These are phyloP conservation scores for Xenosphaeropsis pyriputrescens DNA, from an alignment of 2,329 filamentous ascomycete genomes.

Conservation along the genomic window DNA sequence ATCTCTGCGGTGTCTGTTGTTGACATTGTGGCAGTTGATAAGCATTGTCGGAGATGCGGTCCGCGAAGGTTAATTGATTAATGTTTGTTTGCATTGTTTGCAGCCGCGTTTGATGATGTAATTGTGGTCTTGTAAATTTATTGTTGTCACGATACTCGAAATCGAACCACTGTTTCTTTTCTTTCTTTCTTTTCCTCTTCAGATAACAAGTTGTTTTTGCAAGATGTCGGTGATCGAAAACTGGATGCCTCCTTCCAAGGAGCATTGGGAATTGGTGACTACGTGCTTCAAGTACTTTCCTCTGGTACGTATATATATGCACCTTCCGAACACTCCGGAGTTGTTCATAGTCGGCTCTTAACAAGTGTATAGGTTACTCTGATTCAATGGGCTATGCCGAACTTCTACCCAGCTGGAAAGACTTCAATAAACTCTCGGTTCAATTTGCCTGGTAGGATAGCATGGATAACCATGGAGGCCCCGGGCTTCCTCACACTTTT, in stretches of 20 bases:
- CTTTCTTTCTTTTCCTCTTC: no score
- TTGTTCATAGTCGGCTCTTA: background rate
- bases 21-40: conserved; percentile 1
- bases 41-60: background rate
- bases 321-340: background rate
- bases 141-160: no score
- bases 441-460: conserved; percentile 80
- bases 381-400: conserved; percentile 53
- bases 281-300: conserved; percentile 36
- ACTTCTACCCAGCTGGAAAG: conserved; percentile 84
- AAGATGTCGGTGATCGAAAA: conserved; percentile 15
- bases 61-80: background rate
- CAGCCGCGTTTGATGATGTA: background rate
- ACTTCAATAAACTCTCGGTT: conserved; percentile 60
- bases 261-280: conserved; percentile 39
- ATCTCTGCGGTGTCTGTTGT: conserved; percentile 5
- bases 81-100: background rate
- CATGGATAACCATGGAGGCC: conserved; percentile 80
- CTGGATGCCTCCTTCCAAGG: conserved; percentile 37
- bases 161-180: no score
- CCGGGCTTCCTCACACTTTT: conserved; percentile 64
- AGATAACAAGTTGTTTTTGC: background rate
- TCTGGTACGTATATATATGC: conserved; percentile 24
- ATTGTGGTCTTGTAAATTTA: background rate
- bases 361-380: conserved; percentile 45